Evolutionary conservation across 2,329 filamentous ascomycete species (phyloP), one percentile per base, ranked within the genome.

Genomic region (Neofusicoccum cordaticola): DNA sequence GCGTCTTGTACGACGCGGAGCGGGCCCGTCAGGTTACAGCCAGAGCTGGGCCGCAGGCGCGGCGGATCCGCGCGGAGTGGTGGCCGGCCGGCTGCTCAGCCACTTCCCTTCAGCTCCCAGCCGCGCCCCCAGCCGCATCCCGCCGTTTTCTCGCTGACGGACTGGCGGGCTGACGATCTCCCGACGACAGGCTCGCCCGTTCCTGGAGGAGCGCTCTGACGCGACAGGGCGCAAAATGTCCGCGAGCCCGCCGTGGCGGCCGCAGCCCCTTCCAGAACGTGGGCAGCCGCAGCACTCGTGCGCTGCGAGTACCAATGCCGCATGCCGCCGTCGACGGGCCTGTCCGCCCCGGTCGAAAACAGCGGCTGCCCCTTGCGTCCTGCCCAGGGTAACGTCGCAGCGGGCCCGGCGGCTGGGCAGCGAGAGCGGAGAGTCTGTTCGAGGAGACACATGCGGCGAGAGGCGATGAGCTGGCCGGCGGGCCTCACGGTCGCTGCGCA

Each of bases 221-320:
- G 4, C 0, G 8, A 9, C 5, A 5, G 9, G 37, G 34, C 17
- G 53, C 13, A 17, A 44, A 57, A 31, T 44, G 7, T 12, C 39
- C 27, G 27, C 27, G 27, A 6, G 27, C 27, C 27, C 39, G 19
- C 19, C 19, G 19, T 19, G 1, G 19, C 19, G 19, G 19, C 19
- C 19, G 19, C 19, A 19, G 53, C 15, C 56, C 4, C 56, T 60
- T 60, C 56, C 56, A 60, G 56, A 60, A 60, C 56, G 56, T 60
- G 56, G 56, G 34, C 22, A 35, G 53, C 52, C 44, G 52, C 52
- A 57, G 52, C 9, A 39, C 9, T 11, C 3, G 13, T 41, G 39
- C 12, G 35, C 12, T 31, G 39, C 52, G 15, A 31, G 13, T 7
- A 44, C 42, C 56, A 15, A 35, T 45, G 19, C 41, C 56, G 56